Evolutionary conservation across 2,329 filamentous ascomycete genomes (phyloP).

Genomic region (Metarhizium brunneum): DNA sequence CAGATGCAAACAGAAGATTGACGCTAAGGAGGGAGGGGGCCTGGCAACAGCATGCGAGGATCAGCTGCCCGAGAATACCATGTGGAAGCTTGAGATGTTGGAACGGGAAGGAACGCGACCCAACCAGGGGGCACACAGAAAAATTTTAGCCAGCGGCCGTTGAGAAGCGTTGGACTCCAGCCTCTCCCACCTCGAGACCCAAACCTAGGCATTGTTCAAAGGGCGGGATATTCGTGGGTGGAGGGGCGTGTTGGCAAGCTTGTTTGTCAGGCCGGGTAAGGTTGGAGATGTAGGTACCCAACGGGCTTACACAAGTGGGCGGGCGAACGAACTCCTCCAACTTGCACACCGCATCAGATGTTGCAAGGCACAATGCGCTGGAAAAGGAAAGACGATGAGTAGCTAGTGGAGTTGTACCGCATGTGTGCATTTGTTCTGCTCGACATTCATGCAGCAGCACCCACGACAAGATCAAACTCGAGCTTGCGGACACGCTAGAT

Average conservation of each 20-base stretch:
- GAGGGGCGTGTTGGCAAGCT: neutral
- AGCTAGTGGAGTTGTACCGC: neutral
- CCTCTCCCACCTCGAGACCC: neutral
- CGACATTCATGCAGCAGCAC: neutral
- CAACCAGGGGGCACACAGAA: neutral
- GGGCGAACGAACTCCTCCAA: constrained; percentile 1
- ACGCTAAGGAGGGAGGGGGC: neutral
- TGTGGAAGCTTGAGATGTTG: neutral
- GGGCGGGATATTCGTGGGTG: neutral
- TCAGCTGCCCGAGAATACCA: neutral
- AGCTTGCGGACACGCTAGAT: neutral
- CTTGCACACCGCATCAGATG: constrained; percentile 4
- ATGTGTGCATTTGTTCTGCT: neutral
- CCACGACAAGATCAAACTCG: neutral
- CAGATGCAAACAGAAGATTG: neutral
- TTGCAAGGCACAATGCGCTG: neutral
- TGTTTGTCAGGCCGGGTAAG: neutral
- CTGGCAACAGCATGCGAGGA: neutral
- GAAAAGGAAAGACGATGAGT: neutral
- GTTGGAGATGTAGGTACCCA: neutral
- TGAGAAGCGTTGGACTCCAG: neutral
- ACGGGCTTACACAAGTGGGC: neutral
- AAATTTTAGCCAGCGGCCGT: neutral
- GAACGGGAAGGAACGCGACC: neutral
- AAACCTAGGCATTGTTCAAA: neutral